phyloP scores from a whole-genome alignment of 2,329 filamentous ascomycete genomes.

The Leptographium radiaticola region DNA sequence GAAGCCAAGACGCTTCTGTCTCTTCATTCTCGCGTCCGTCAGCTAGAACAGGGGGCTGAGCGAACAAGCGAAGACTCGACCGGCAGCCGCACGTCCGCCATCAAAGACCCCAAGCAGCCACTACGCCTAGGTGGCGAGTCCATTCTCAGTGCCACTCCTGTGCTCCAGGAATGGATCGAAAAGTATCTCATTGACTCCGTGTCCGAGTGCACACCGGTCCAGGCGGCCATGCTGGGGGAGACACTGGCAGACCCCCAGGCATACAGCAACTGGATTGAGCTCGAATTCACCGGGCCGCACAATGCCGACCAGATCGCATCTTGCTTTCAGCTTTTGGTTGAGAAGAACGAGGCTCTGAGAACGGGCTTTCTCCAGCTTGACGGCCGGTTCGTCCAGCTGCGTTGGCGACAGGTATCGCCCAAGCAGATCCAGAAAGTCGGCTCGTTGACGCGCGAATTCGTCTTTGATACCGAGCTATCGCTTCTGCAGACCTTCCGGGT shows the following conservation, averaged over 20 bases:
- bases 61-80: not conserved
- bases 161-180: conserved; percentile 3
- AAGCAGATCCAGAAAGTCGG: conserved; percentile 29
- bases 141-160: conserved; percentile 3
- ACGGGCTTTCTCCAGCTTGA: conserved; percentile 55
- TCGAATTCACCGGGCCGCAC: conserved; percentile 36
- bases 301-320: conserved; percentile 25
- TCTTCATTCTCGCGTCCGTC: conserved; percentile 11
- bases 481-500: conserved; percentile 47
- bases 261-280: conserved; percentile 69
- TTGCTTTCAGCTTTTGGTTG: conserved; percentile 36
- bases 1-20: conserved; percentile 30
- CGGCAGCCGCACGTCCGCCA: not conserved
- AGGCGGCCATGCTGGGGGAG: conserved; percentile 70
- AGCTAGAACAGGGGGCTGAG: not conserved
- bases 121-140: not conserved
- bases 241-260: conserved; percentile 43
- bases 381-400: conserved; percentile 44
- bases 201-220: conserved; percentile 54
- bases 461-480: conserved; percentile 22
- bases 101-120: not conserved
- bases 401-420: conserved; percentile 41
- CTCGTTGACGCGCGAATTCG: conserved; percentile 24
- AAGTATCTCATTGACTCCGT: conserved; percentile 1
- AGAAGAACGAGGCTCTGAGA: conserved; percentile 53